Evolutionary conservation across 2,329 filamentous ascomycete genomes (phyloP), one percentile per base, ranked within the genome.

Genomic region (Pyricularia sp.): DNA sequence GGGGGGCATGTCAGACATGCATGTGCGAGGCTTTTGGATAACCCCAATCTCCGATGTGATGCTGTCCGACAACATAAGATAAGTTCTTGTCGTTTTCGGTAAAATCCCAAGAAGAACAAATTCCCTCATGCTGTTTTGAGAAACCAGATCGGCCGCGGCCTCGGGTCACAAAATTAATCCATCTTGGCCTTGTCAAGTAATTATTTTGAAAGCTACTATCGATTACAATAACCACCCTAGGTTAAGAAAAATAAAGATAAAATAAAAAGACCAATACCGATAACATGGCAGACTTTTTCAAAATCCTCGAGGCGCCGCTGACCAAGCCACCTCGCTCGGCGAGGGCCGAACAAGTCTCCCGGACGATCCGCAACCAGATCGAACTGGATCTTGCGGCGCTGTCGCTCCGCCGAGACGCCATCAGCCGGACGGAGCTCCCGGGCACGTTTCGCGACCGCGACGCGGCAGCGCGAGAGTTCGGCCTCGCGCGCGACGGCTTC

Each of bases 1-100:
- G 59, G 59, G 59, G 59, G 59, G 59, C 59, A 63, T 26, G 59
- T 63, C 59, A 63, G 59, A 63, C 59, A 63, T 63, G 59, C 59
- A 63, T 63, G 25, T 63, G 12, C 25, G 30, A 63, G 59, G 58
- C n/a, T 26, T 61, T 42, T 20, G 42, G 20, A 50, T 2, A 50
- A 20, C 42, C 42, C 42, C 42, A 50, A 50, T 50, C 17, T 50
- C 42, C 59, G 59, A 28, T 23, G 25, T 4, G 25, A 28, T 63
- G 59, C 25, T 63, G 59, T 63, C 59, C 26, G 59, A 30, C 26
- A 28, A 12, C 4, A 6, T 26, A 20, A 25, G 26, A 63, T 63
- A 28, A 63, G 59, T 63, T 61, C 9, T 61, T 5, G 9, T 12
- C n/a, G 58, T 26, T 61, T 17, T 23, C 58, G n/a, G 58, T 61